Evolutionary conservation across 2,329 filamentous ascomycete genomes (phyloP).

Genomic region (Didymella sp.): DNA sequence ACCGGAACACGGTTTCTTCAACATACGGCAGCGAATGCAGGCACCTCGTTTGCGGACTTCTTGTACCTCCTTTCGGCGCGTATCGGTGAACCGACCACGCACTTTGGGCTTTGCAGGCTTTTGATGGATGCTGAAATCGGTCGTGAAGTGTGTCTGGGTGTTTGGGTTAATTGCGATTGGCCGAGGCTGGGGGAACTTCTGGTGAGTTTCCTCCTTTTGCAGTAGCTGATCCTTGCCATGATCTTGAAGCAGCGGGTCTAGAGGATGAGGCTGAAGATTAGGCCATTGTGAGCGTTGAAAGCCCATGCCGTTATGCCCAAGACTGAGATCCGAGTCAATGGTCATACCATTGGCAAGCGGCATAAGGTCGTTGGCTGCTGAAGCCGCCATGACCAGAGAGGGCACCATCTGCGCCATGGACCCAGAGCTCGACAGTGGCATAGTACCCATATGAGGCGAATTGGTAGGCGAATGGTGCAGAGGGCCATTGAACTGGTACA

Average conservation of each 20-base stretch:
- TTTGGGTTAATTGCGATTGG: conserved; percentile 50
- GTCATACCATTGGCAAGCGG: conserved; percentile 42
- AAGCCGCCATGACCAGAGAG: conserved; percentile 51
- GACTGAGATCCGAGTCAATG: conserved; percentile 47
- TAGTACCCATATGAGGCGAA: conserved; percentile 44
- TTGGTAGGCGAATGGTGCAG: conserved; percentile 47
- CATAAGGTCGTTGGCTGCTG: conserved; percentile 51
- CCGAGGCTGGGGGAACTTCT: conserved; percentile 41
- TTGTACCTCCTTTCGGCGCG: conserved; percentile 65
- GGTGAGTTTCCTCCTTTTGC: conserved; percentile 30
- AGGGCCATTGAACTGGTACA: conserved; percentile 49
- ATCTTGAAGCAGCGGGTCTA: conserved; percentile 48
- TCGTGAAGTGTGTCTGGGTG: conserved; percentile 48
- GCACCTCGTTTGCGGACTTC: conserved; percentile 66
- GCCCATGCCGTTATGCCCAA: conserved; percentile 38
- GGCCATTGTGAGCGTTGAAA: conserved; percentile 47
- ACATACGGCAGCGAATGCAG: conserved; percentile 68
- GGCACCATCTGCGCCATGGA: conserved; percentile 48
- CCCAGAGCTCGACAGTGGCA: conserved; percentile 37
- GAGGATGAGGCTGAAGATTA: conserved; percentile 35
- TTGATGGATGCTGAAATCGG: conserved; percentile 50
- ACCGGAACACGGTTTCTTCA: conserved; percentile 69
- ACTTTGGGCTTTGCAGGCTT: conserved; percentile 56
- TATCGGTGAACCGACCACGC: conserved; percentile 63
- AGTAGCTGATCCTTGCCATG: conserved; percentile 38